A percentile compares a stretch with the other conserved stretches of the same genome.
Evolutionary conservation across 352 stramenopile genomes (phyloP).

Genomic region (Phytopythium helicoides): DNA sequence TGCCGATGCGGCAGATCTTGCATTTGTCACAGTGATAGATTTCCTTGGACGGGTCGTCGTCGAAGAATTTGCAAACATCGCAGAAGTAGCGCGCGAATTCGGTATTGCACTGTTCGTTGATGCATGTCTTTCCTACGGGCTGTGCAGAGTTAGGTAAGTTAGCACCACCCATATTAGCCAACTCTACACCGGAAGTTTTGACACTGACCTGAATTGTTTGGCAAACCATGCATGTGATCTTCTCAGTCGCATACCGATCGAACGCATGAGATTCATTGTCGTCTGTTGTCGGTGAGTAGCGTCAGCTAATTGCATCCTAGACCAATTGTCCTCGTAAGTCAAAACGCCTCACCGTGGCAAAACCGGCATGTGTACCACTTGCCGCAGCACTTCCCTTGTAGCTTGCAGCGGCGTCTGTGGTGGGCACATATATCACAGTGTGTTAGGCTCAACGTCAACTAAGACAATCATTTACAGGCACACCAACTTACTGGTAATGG

Average conservation of each 20-base stretch:
- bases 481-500: conserved; percentile 79
- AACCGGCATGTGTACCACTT: conserved; percentile 90
- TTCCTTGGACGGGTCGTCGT: conserved; percentile 89
- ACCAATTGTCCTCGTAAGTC: background rate
- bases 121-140: conserved; percentile 55
- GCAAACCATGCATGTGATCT: conserved; percentile 95
- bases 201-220: conserved; percentile 52
- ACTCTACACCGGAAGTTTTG: background rate
- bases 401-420: conserved; percentile 64
- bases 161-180: too few species aligned
- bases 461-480: background rate
- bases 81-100: conserved; percentile 95
- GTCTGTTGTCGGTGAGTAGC: conserved; percentile 29
- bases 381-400: conserved; percentile 85
- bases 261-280: conserved; percentile 87
- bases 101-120: conserved; percentile 59
- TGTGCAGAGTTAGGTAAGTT: too few species aligned
- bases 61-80: conserved; percentile 95
- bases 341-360: conserved; percentile 68
- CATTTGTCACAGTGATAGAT: conserved; percentile 99
- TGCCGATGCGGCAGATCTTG: conserved; percentile 95
- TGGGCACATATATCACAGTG: background rate
- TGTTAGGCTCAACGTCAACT: background rate
- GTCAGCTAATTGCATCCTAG: background rate
- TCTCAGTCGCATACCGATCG: conserved; percentile 93